A percentile compares a stretch with the other conserved stretches of the same genome.
These are phyloP conservation scores for Viridothelium virens DNA, from an alignment of 495 filamentous ascomycete genomes.

Conservation along the genomic window DNA sequence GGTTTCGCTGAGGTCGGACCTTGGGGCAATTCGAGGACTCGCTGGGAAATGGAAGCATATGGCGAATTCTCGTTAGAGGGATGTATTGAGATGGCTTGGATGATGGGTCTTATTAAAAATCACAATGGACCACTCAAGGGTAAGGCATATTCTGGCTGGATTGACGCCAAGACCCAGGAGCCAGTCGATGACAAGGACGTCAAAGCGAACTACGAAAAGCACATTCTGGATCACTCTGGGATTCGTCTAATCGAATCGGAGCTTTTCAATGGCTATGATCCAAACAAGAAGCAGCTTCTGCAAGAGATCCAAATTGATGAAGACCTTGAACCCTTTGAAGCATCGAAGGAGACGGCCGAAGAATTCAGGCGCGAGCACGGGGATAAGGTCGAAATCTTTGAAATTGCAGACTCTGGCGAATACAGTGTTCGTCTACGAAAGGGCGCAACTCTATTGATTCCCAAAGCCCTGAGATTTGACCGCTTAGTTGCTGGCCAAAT, in stretches of 20 bases:
- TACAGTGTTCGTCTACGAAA: conserved; percentile 90
- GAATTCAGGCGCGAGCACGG: conserved; percentile 96
- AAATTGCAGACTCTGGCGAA: conserved; percentile 89
- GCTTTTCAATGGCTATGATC: conserved; percentile 94
- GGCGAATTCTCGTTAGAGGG: conserved; percentile 96
- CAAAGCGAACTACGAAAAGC: conserved; percentile 92
- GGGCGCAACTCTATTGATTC: conserved; percentile 86
- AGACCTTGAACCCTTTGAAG: conserved; percentile 92
- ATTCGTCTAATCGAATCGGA: conserved; percentile 98
- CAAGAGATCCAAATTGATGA: conserved; percentile 97
- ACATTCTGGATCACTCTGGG: conserved; percentile 91
- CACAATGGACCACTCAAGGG: conserved; percentile 98
- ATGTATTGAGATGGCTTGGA: conserved; percentile 99
- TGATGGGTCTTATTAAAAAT: conserved; percentile 99
- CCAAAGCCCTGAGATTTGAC: conserved; percentile 94
- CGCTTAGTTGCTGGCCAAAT: conserved; percentile 94
- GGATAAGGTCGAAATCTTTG: conserved; percentile 95
- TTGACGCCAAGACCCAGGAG: conserved; percentile 86
- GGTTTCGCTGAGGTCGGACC: conserved; percentile 95
- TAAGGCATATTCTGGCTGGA: conserved; percentile 94
- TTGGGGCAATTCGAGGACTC: conserved; percentile 95
- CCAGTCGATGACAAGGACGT: conserved; percentile 97
- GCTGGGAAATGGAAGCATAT: conserved; percentile 98
- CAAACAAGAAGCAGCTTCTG: conserved; percentile 94
- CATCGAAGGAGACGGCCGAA: conserved; percentile 92